These are phyloP conservation scores for Periconia digitata DNA, from an alignment of 2,329 filamentous ascomycete genomes.

Conservation along the genomic window DNA sequence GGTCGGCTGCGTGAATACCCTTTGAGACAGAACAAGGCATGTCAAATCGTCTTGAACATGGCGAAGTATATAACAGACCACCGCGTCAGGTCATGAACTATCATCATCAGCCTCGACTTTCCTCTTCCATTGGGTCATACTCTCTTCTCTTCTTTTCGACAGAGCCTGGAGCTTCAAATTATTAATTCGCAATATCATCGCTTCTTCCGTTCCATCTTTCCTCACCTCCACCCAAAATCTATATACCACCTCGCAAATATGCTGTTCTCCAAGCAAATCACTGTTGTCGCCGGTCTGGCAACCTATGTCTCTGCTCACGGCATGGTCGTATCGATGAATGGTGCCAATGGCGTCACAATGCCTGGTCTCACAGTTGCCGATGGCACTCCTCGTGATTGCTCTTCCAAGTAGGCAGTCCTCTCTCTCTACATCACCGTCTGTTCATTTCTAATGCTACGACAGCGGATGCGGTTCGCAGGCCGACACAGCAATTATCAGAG, in stretches of 20 bases:
- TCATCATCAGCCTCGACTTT: slow-evolving; percentile 7
- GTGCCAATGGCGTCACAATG: slow-evolving; percentile 65
- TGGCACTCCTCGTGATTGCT: slow-evolving; percentile 69
- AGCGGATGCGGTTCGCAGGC: slow-evolving; percentile 63
- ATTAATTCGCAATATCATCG: not conserved
- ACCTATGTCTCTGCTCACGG: slow-evolving; percentile 59
- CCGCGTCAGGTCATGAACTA: not conserved
- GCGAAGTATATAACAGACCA: slow-evolving; percentile 1
- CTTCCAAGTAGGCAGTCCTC: slow-evolving; percentile 42
- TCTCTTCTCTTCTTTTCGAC: not conserved
- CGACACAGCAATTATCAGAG: slow-evolving; percentile 69
- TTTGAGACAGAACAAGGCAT: not conserved
- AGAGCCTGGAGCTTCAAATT: not conserved
- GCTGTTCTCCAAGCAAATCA: slow-evolving; percentile 28
- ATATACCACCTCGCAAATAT: slow-evolving; percentile 15
- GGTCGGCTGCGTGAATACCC: not conserved
- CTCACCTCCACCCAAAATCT: not conserved
- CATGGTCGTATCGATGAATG: slow-evolving; percentile 57
- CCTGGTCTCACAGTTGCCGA: slow-evolving; percentile 64
- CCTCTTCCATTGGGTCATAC: not conserved
- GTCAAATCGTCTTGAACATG: not conserved
- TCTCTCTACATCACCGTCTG: not conserved
- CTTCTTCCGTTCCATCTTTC: not conserved
- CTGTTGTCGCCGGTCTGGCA: slow-evolving; percentile 26
- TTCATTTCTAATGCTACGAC: slow-evolving; percentile 14